Conservation (phyloP, 106 monocot species). For the Apostasia ramifera region DNA sequence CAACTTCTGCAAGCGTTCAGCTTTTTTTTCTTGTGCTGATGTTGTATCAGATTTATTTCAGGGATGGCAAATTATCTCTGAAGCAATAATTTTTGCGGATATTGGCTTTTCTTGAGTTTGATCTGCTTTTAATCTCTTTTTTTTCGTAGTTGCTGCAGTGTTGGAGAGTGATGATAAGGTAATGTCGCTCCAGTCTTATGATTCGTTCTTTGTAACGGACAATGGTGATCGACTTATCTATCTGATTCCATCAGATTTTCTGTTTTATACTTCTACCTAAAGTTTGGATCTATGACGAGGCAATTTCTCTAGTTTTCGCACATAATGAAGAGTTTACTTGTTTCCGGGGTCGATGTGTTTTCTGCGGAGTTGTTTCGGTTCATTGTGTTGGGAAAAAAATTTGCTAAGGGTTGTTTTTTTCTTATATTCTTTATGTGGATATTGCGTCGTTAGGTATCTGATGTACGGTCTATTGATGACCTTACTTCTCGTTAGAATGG, state of each 20-base stretch:
- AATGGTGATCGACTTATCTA: constrained; percentile 6
- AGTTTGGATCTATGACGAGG: not conserved
- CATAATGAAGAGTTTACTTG: not conserved
- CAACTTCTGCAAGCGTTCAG: too few species aligned
- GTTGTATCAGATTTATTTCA: too few species aligned
- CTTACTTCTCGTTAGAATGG: constrained; percentile 1
- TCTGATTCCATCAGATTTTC: not conserved
- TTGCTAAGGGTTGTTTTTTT: not conserved
- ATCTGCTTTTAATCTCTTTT: too few species aligned
- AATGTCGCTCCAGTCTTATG: constrained; percentile 12
- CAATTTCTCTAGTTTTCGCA: not conserved
- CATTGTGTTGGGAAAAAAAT: not conserved
- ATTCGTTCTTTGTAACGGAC: constrained; percentile 4
- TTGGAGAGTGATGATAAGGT: not conserved
- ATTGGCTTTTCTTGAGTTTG: too few species aligned
- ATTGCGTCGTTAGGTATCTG: constrained; percentile 5
- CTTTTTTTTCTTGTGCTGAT: too few species aligned
- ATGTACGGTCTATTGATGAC: not conserved
- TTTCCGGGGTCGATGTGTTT: not conserved
- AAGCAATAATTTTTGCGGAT: too few species aligned
- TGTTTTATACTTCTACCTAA: not conserved
- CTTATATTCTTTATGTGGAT: not conserved
- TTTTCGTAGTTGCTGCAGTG: too few species aligned
- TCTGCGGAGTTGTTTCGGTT: not conserved
- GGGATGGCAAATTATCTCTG: too few species aligned